These are phyloP conservation scores for Plicaturopsis crispa DNA, from an alignment of 768 basidiomycete genomes.

Conservation along the genomic window DNA sequence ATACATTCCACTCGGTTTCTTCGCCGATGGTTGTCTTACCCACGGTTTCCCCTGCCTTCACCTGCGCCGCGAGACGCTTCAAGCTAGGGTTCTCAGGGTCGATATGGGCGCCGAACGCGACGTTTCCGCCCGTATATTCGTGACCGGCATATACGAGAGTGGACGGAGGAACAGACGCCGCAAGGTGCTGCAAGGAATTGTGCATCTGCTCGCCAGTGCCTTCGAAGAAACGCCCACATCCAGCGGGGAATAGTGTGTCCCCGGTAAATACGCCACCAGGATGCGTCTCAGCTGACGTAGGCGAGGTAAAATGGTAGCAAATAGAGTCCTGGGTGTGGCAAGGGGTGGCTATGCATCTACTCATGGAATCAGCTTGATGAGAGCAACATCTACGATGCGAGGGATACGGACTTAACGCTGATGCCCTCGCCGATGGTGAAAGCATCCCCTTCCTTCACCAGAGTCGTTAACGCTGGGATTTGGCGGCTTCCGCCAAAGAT, in stretches of 20 bases:
- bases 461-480: conserved; percentile 56
- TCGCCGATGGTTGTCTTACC: conserved; percentile 87
- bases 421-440: conserved; percentile 67
- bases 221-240: conserved; percentile 95
- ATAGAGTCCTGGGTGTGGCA: conserved; percentile 98
- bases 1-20: conserved; percentile 93
- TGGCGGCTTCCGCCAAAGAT: conserved; percentile 50
- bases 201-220: conserved; percentile 79
- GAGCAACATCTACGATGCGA: conserved; percentile 1
- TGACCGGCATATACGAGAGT: conserved; percentile 87
- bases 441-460: conserved; percentile 77
- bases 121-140: conserved; percentile 77
- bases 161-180: conserved; percentile 70
- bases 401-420: conserved; percentile 41
- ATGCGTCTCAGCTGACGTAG: conserved; percentile 32
- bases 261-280: conserved; percentile 88
- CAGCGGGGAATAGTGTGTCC: conserved; percentile 84
- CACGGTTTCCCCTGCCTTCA: conserved; percentile 56
- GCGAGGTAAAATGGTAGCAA: conserved; percentile 72
- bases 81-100: conserved; percentile 60
- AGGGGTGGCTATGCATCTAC: conserved; percentile 77
- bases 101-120: conserved; percentile 62
- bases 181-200: conserved; percentile 53
- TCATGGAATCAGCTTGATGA: conserved; percentile 6
- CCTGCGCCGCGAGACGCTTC: conserved; percentile 48